Percentiles rank a stretch among this genome's conserved stretches.
Conservation (phyloP, 1,284 basidiomycete species). For the Kalmanozyma brasiliensis region DNA sequence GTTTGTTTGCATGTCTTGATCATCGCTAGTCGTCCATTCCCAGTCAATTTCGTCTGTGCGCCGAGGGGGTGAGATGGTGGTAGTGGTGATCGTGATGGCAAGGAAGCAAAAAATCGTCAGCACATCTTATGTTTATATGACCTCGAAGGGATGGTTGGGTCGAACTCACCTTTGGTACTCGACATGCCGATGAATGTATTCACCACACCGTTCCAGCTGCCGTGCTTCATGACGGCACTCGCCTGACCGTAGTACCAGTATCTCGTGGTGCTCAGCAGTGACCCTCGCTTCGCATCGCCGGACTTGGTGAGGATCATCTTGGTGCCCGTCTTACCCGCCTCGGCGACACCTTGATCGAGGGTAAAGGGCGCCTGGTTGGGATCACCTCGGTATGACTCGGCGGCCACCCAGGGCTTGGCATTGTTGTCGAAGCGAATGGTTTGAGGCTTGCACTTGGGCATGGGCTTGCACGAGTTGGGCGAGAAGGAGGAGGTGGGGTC, state of each 20-base stretch:
- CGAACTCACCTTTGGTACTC: conserved; percentile 43
- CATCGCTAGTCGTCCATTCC: conserved; percentile 40
- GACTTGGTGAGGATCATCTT: conserved; percentile 40
- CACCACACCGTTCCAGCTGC: conserved; percentile 46
- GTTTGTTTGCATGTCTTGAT: conserved; percentile 44
- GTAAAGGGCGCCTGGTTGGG: conserved; percentile 48
- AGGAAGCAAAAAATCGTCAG: no score
- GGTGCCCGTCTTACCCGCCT: conserved; percentile 28
- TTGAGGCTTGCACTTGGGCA: conserved; percentile 48
- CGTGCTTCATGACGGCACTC: conserved; percentile 45
- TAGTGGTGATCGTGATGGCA: no score
- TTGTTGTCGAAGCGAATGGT: conserved; percentile 47
- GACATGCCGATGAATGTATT: conserved; percentile 54
- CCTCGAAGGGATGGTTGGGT: background rate
- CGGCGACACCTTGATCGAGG: conserved; percentile 38
- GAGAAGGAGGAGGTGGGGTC: conserved; percentile 39
- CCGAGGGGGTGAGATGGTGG: no score
- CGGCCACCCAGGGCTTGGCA: conserved; percentile 34
- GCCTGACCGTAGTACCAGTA: conserved; percentile 54
- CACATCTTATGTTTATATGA: no score
- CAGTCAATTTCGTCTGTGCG: conserved; percentile 48
- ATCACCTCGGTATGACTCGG: conserved; percentile 43
- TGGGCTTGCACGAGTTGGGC: conserved; percentile 44
- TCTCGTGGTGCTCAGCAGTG: conserved; percentile 38
- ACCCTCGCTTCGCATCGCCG: conserved; percentile 26